These are phyloP conservation scores for Trametes meyenii DNA, from an alignment of 768 basidiomycete species.

Conservation along the genomic window DNA sequence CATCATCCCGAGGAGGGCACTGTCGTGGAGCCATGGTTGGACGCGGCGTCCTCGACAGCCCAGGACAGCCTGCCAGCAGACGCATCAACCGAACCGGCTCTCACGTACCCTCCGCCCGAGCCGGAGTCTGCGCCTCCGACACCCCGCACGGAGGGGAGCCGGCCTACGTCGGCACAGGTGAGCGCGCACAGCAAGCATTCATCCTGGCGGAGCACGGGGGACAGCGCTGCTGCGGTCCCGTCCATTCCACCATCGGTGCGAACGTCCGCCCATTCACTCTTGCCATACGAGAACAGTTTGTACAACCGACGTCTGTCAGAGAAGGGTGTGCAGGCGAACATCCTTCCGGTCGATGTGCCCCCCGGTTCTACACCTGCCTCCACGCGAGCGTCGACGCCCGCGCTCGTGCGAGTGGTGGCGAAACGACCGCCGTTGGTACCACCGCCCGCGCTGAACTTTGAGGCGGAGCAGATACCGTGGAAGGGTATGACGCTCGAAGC, in stretches of 20 bases:
- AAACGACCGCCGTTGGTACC: slow-evolving; percentile 43
- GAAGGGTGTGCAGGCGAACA: slow-evolving; percentile 19
- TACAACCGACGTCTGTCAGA: slow-evolving; percentile 3
- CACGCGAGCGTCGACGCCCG: slow-evolving; percentile 22
- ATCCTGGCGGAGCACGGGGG: too few relatives aligned
- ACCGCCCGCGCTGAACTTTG: slow-evolving; percentile 59
- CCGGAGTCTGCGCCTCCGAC: slow-evolving; percentile 11
- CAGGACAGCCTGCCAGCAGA: neutral
- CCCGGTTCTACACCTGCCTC: slow-evolving; percentile 14
- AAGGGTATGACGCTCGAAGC: slow-evolving; percentile 72
- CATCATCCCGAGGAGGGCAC: neutral
- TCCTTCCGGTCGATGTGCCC: neutral
- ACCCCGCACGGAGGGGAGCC: slow-evolving; percentile 3
- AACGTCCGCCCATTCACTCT: too few relatives aligned
- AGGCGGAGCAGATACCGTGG: slow-evolving; percentile 58
- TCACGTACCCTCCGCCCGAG: slow-evolving; percentile 5
- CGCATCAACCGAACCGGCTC: neutral
- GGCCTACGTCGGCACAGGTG: neutral
- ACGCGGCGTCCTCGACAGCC: neutral
- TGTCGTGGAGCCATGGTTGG: neutral
- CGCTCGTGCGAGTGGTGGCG: slow-evolving; percentile 21
- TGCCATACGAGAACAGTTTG: too few relatives aligned
- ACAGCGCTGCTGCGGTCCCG: too few relatives aligned
- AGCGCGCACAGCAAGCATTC: slow-evolving; percentile 3
- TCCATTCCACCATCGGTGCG: too few relatives aligned